These are phyloP conservation scores for Stephania yunnanensis DNA, from an alignment of 164 flowering plant species.

Conservation along the genomic window DNA sequence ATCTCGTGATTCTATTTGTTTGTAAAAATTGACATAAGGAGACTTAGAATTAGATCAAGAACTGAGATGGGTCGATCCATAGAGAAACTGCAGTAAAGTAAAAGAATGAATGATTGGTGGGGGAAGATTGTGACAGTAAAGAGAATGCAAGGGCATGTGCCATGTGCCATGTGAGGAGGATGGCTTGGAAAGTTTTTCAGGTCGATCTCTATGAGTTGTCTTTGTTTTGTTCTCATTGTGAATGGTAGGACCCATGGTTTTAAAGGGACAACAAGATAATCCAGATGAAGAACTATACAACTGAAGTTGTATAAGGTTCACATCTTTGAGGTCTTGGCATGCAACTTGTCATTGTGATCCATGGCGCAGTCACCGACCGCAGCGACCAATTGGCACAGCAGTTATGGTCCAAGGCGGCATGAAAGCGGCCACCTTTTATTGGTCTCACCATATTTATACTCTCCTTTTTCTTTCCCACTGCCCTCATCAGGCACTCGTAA, in stretches of 20 bases:
- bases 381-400: not conserved
- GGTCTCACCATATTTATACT: not conserved
- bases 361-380: not conserved
- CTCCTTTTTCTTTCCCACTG: too few relatives aligned
- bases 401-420: not conserved
- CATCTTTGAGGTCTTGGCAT: not conserved
- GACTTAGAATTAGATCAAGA: not conserved
- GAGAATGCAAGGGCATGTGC: not conserved
- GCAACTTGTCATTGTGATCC: conserved; percentile 2
- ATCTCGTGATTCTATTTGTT: not conserved
- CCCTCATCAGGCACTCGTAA: too few relatives aligned
- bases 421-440: not conserved
- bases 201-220: conserved; percentile 4
- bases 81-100: not conserved
- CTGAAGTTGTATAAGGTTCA: not conserved
- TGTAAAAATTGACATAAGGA: not conserved
- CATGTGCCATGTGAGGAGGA: conserved; percentile 2
- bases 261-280: conserved; percentile 3
- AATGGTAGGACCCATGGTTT: conserved; percentile 1
- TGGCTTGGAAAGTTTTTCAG: not conserved
- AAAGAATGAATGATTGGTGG: not conserved
- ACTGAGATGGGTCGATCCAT: not conserved
- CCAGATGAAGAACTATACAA: not conserved
- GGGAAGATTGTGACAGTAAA: not conserved
- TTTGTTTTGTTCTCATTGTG: conserved; percentile 3